These are phyloP conservation scores for Blastocystis sp. DNA, from an alignment of 352 stramenopile genomes.

Conservation along the genomic window DNA sequence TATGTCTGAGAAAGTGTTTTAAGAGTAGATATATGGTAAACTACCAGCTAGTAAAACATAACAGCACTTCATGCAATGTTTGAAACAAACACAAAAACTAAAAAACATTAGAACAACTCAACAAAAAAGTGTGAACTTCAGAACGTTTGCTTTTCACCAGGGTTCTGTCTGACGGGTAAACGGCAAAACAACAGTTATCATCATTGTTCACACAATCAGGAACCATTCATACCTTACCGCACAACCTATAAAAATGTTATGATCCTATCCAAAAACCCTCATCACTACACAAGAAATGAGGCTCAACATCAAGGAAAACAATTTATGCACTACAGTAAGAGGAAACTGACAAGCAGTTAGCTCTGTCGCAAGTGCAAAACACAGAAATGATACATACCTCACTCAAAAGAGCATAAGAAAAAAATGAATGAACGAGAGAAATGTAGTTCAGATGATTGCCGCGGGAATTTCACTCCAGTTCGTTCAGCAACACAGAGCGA, in stretches of 20 bases:
- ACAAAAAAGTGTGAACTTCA: not conserved
- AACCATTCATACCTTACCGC: not conserved
- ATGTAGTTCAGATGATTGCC: not conserved
- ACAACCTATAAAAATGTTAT: slow-evolving; percentile 25
- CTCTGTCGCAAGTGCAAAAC: slow-evolving; percentile 47
- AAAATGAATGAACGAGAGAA: not conserved
- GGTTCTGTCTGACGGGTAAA: slow-evolving; percentile 24
- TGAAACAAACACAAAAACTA: not conserved
- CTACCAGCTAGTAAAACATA: not conserved
- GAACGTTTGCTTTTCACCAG: slow-evolving; percentile 3
- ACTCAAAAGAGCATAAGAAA: not conserved
- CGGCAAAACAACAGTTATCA: not conserved
- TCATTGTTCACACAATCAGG: slow-evolving; percentile 6
- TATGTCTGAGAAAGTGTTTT: not conserved
- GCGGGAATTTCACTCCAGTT: not conserved
- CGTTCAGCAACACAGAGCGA: too few relatives aligned
- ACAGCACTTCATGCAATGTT: not conserved
- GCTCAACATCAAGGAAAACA: slow-evolving; percentile 58
- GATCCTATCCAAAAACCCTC: slow-evolving; percentile 37
- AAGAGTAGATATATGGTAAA: slow-evolving; percentile 10
- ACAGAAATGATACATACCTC: not conserved
- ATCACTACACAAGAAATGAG: slow-evolving; percentile 15
- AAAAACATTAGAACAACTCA: not conserved
- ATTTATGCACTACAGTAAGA: slow-evolving; percentile 56
- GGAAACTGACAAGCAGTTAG: not conserved